Evolutionary conservation across 768 basidiomycete species (phyloP).

Genomic region (Leccinum ochraceum): DNA sequence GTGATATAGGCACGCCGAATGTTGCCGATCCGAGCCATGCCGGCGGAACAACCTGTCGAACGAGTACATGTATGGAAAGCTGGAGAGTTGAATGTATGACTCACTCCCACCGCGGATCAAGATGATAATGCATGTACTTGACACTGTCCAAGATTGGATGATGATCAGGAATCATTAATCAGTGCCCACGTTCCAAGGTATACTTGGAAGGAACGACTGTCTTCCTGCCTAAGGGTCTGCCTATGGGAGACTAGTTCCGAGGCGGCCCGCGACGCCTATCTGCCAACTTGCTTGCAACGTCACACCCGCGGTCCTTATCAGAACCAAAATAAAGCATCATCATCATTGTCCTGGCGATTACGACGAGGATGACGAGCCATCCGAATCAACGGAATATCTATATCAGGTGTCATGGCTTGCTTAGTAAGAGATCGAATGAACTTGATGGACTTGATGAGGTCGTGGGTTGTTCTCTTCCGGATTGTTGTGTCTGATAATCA

Average conservation of each 20-base stretch:
- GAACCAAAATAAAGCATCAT: background rate
- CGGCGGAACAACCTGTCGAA: background rate
- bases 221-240: too few relatives aligned
- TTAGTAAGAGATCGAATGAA: background rate
- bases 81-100: background rate
- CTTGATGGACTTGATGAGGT: background rate
- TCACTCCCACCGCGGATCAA: background rate
- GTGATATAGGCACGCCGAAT: background rate
- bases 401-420: background rate
- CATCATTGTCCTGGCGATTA: background rate
- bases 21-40: background rate
- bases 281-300: background rate
- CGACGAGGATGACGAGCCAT: background rate
- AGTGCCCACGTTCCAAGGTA: background rate
- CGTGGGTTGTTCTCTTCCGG: background rate
- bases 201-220: too few relatives aligned
- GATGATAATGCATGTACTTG: background rate
- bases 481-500: background rate
- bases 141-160: background rate
- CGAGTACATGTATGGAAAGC: background rate
- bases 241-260: background rate
- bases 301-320: background rate
- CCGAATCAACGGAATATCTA: background rate
- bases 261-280: background rate
- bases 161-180: background rate